Base-by-base conservation (phyloP, 148 eudicot genomes). In the Tetragonia tetragonoides region DNA sequence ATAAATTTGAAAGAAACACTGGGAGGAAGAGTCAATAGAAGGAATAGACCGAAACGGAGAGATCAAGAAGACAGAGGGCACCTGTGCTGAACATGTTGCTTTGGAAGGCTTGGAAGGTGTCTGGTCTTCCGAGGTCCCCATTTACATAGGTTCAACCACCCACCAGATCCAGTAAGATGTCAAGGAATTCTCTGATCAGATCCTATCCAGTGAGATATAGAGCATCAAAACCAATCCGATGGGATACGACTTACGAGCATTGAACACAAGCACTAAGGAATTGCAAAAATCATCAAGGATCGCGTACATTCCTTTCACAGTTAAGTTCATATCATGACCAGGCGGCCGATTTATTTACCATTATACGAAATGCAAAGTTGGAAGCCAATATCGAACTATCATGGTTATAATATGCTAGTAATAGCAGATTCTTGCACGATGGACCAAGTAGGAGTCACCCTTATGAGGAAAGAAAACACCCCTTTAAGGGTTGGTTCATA, bases 51-150 rank as follows among this genome's bases (percentile, higher is more conserved):
- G 28, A 59, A 39, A 10, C 16, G 64, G 72, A 72, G 64, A 53
- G 66, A 61, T 54, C 46, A 80, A 42, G 62, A 66, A 23, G 42
- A 71, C 61, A 68, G 65, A 81, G 40, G 60, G 57, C 60, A 93
- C 98, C 98, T 89, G 96, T 39, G 79, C 66, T 80, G 92, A 81
- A 81, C 84, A 61, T 56, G 90, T 70, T 65, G 88, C 75, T 77
- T 91, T 91, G 66, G 94, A 79, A 84, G 96, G 82, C 83, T 85
- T 91, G 79, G 89, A 62, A 62, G 96, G 88, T 20, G 90, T 81
- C 77, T 79, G 85, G 80, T 90, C 92, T 83, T 91, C 92, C 65
- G 89, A 89, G 34, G 92, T 68, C 73, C 93, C 94, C 96, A 93
- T 91, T 78, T 76, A 80, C 70, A 74, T 77, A 66, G 54, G 76